Evolutionary conservation across 2,329 filamentous ascomycete species (phyloP).

Genomic region (Epichloe aotearoae): DNA sequence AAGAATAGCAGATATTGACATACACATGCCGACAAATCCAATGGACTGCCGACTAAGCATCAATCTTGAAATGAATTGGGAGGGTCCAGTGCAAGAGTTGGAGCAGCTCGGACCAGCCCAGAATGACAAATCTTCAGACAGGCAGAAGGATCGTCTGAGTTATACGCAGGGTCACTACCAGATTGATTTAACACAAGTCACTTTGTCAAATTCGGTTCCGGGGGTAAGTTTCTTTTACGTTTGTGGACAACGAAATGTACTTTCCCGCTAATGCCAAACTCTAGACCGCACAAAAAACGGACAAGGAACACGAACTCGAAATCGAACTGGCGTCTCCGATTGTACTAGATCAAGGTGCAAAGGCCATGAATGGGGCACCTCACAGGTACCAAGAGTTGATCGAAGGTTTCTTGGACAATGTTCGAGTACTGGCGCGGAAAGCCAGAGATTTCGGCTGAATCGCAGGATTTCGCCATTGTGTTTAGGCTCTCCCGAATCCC

Average conservation of each 20-base stretch:
- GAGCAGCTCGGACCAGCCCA: conserved; percentile 25
- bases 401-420: conserved; percentile 62
- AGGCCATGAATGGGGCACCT: conserved; percentile 34
- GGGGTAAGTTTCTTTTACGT: conserved; percentile 20
- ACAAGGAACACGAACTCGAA: conserved; percentile 70
- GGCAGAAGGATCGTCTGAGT: conserved; percentile 81
- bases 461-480: not conserved
- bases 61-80: conserved; percentile 84
- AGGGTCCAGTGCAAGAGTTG: conserved; percentile 50
- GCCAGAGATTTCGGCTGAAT: conserved; percentile 19
- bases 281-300: conserved; percentile 26
- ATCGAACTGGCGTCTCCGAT: conserved; percentile 55
- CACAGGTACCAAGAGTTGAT: conserved; percentile 56
- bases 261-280: conserved; percentile 1
- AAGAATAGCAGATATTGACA: conserved; percentile 75
- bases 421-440: conserved; percentile 43
- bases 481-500: not conserved
- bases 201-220: conserved; percentile 26
- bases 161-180: conserved; percentile 83
- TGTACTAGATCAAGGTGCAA: conserved; percentile 53
- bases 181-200: conserved; percentile 87
- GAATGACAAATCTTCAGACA: conserved; percentile 38
- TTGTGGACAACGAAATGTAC: not conserved
- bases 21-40: conserved; percentile 61
- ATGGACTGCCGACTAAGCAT: conserved; percentile 92